Evolutionary conservation across 805 yeast genomes (phyloP).

Genomic region (Ogataea glucozyma): DNA sequence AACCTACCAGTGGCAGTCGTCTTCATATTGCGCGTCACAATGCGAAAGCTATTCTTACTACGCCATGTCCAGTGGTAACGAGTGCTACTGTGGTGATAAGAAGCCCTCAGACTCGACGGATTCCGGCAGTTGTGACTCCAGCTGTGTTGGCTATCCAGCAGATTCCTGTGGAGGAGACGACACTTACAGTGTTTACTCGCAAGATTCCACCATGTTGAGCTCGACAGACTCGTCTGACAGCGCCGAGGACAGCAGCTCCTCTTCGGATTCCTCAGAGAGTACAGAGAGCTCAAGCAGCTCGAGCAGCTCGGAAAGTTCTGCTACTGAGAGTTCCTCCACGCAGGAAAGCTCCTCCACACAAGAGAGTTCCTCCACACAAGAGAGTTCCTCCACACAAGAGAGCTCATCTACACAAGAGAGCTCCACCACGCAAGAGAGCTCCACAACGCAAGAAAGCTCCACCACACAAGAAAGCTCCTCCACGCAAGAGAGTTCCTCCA

Average conservation of each 20-base stretch:
- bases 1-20: constrained; percentile 57
- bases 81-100: constrained; percentile 68
- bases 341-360: constrained; percentile 13
- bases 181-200: constrained; percentile 47
- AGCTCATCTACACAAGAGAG: neutral
- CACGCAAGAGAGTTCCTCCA: constrained; percentile 1
- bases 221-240: no score
- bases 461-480: neutral
- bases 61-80: constrained; percentile 53
- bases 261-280: no score
- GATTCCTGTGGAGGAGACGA: constrained; percentile 61
- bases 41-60: constrained; percentile 46
- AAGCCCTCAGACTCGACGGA: constrained; percentile 35
- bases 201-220: constrained; percentile 28
- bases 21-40: constrained; percentile 49
- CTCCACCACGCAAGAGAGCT: neutral
- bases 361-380: constrained; percentile 11
- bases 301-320: no score
- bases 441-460: constrained; percentile 1
- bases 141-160: constrained; percentile 62
- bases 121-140: constrained; percentile 40
- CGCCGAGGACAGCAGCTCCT: constrained; percentile 7
- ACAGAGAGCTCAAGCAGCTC: no score
- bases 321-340: no score
- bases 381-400: constrained; percentile 7